Conservation (phyloP, 441 rosid species). For the Pelargonium australe region DNA sequence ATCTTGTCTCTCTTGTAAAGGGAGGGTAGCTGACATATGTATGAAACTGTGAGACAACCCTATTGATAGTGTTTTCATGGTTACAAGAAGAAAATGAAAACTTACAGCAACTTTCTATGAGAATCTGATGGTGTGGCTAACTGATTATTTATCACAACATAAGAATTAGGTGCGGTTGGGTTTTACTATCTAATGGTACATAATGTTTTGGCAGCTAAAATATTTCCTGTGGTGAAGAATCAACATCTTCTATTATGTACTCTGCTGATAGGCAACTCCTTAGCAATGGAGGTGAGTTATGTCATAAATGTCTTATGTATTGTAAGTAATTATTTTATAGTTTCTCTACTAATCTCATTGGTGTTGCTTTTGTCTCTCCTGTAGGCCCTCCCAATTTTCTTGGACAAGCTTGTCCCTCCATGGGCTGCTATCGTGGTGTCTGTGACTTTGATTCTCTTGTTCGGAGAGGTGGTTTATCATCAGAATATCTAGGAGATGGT, state of each 20-base stretch:
- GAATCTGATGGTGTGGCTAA: too few species aligned
- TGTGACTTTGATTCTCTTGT: constrained; percentile 59
- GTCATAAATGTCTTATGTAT: background rate
- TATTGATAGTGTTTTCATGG: background rate
- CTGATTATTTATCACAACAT: background rate
- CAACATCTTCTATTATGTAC: constrained; percentile 72
- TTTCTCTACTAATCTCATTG: background rate
- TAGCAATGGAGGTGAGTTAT: constrained; percentile 61
- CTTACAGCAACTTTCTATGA: too few species aligned
- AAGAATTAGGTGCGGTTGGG: background rate
- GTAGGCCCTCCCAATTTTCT: constrained; percentile 67
- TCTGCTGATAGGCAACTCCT: constrained; percentile 62
- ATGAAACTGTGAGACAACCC: background rate
- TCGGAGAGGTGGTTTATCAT: constrained; percentile 56
- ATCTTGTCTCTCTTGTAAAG: background rate
- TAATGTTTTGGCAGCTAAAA: constrained; percentile 43
- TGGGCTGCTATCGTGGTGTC: constrained; percentile 63
- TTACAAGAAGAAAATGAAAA: background rate
- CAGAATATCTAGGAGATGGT: background rate
- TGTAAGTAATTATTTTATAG: background rate
- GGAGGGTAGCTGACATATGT: background rate
- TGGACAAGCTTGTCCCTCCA: constrained; percentile 53
- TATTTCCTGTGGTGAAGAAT: constrained; percentile 55
- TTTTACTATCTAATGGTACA: background rate
- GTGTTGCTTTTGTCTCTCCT: constrained; percentile 7